Evolutionary conservation across 805 yeast species (phyloP).

Genomic region (Candida hispaniensis): DNA sequence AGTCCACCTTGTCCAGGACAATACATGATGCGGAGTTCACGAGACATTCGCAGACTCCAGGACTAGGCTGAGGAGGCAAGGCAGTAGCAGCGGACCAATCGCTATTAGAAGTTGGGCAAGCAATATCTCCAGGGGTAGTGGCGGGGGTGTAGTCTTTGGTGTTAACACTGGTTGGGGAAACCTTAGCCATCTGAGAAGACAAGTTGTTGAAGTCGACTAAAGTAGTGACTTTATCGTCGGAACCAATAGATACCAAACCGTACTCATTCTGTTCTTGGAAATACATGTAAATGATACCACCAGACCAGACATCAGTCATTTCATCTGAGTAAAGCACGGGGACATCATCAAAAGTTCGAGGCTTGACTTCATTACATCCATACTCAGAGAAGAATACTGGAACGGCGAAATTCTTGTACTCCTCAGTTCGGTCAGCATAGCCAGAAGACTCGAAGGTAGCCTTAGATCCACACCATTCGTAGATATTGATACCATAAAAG

Average conservation of each 20-base stretch:
- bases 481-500: conserved; percentile 78
- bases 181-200: conserved; percentile 41
- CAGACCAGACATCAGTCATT: conserved; percentile 89
- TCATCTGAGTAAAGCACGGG: conserved; percentile 50
- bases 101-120: conserved; percentile 42
- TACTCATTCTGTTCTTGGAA: conserved; percentile 74
- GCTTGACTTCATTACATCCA: conserved; percentile 68
- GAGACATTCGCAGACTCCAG: conserved; percentile 55
- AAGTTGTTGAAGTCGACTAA: conserved; percentile 49
- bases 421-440: conserved; percentile 57
- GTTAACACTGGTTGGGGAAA: conserved; percentile 41
- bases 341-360: conserved; percentile 71
- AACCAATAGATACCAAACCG: conserved; percentile 62
- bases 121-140: conserved; percentile 30
- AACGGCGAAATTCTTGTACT: conserved; percentile 59
- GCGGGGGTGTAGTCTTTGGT: conserved; percentile 31
- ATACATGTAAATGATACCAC: conserved; percentile 90
- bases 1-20: conserved; percentile 40
- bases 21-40: conserved; percentile 46
- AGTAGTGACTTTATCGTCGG: conserved; percentile 42
- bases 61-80: conserved; percentile 72
- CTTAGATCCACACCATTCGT: conserved; percentile 76
- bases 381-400: conserved; percentile 83
- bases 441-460: conserved; percentile 49
- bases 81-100: conserved; percentile 58